Base-by-base conservation (phyloP, 2,329 filamentous ascomycete genomes). In the Sporothrix pallida region DNA sequence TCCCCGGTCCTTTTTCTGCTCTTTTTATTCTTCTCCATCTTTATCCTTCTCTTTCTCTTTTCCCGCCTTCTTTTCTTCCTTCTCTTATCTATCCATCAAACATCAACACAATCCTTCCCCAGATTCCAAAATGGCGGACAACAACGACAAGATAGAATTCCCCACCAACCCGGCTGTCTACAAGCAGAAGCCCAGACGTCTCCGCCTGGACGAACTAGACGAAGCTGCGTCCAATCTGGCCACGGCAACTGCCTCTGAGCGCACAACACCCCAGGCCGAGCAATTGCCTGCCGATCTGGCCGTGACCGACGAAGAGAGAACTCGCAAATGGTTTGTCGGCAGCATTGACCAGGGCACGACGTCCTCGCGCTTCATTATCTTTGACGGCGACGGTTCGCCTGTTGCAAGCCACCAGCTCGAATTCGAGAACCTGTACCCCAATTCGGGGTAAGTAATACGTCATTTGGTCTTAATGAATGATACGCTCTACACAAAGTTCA, bases 341-440 rank as follows among this genome's bases (percentile, higher is more conserved):
- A 93, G 92, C 78, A 95, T 97, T 80, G 94, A 97, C 80, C 93
- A 97, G 79, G 94, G 94, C 74, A 97, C 94, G 13, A 97, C 94
- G 46, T 95, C 92, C 74, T 93, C 94, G 48, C 89, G 94, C 52
- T 97, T 97, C 83, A 88, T 97, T 78, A 95, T 98, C 80, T 97
- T 97, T 84, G 91, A 97, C 82, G 90, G 89, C 76, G 84, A 88
- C 58, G 94, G 94, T 72, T 90, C 92, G 74, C 92, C 93, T 3
- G 88, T 96, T 62, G 93, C 92, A 52, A 91, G 90, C 78, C 93
- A 97, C 81, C 94, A 97, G 83, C 90, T 95, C 77, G 93, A 97
- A 81, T 95, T 97, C 79, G 89, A 90, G 77, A 95, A 97, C 80
- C 88, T 92, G 74, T 95, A 97, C 81, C 93, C 93, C 17, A 87